phyloP scores from a whole-genome alignment of 2,329 filamentous ascomycete genomes.

The Acephala macrosclerotiorum region DNA sequence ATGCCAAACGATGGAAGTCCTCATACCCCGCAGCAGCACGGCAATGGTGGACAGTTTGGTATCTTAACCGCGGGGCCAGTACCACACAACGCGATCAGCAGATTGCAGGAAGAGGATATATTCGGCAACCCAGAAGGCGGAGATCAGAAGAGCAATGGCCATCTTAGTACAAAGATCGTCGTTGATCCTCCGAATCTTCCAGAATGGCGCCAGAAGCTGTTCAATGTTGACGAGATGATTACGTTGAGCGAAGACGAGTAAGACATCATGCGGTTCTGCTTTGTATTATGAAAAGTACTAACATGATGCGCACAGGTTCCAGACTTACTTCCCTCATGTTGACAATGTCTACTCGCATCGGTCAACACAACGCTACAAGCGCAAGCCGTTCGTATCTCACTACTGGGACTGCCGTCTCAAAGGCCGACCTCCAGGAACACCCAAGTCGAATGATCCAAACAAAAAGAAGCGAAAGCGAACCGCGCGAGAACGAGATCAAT shows the following conservation, averaged over 20 bases:
- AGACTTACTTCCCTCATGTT: constrained; percentile 83
- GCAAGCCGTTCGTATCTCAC: constrained; percentile 82
- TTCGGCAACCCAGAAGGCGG: constrained; percentile 46
- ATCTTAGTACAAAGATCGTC: constrained; percentile 63
- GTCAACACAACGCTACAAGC: constrained; percentile 82
- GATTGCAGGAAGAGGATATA: constrained; percentile 49
- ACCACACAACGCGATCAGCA: constrained; percentile 44
- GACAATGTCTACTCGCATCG: constrained; percentile 88
- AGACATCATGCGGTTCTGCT: constrained; percentile 35
- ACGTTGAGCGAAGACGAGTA: constrained; percentile 78
- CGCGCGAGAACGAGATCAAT: constrained; percentile 79
- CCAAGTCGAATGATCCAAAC: constrained; percentile 79
- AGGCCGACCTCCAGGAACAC: constrained; percentile 78
- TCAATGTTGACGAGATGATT: constrained; percentile 77
- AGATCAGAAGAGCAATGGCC: constrained; percentile 56
- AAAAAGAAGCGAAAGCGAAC: constrained; percentile 84
- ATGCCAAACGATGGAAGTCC: constrained; percentile 41
- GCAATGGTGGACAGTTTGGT: constrained; percentile 53
- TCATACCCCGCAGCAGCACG: constrained; percentile 48
- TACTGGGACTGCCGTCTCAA: constrained; percentile 88
- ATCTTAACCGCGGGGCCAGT: constrained; percentile 49
- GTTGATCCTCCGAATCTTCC: constrained; percentile 72
- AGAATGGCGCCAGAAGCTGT: constrained; percentile 75
- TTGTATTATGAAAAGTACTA: not conserved
- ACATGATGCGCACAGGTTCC: constrained; percentile 59